Evolutionary conservation across 306 rosid species (phyloP).

Genomic region (Dicorynia guianensis): DNA sequence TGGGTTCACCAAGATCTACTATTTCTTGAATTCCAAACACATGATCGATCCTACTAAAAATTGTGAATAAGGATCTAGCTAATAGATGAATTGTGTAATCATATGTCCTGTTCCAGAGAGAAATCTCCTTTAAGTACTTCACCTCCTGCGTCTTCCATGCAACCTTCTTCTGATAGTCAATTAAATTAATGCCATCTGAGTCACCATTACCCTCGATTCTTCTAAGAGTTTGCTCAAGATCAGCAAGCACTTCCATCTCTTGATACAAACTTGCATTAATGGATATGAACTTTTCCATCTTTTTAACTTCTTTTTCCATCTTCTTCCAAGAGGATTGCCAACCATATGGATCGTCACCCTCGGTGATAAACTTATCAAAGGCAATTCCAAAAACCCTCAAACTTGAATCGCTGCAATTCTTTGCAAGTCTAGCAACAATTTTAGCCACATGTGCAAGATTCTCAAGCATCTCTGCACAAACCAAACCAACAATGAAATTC

Average conservation of each 20-base stretch:
- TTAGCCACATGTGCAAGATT: slow-evolving; percentile 74
- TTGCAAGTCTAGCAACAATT: slow-evolving; percentile 83
- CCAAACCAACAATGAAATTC: slow-evolving; percentile 59
- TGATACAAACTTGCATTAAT: slow-evolving; percentile 84
- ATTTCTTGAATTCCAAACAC: slow-evolving; percentile 74
- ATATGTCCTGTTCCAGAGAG: slow-evolving; percentile 87
- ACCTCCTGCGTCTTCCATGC: slow-evolving; percentile 82
- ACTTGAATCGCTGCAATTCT: slow-evolving; percentile 78
- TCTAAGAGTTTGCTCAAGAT: slow-evolving; percentile 81
- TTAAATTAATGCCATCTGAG: slow-evolving; percentile 53
- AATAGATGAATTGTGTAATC: slow-evolving; percentile 74
- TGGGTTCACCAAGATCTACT: slow-evolving; percentile 47
- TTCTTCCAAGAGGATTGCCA: slow-evolving; percentile 77
- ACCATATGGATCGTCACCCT: slow-evolving; percentile 67
- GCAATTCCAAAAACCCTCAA: slow-evolving; percentile 69
- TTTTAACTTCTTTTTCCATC: slow-evolving; percentile 88
- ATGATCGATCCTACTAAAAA: slow-evolving; percentile 72
- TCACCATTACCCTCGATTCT: slow-evolving; percentile 78
- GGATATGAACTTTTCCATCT: slow-evolving; percentile 84
- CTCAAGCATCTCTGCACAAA: slow-evolving; percentile 78
- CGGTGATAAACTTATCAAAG: slow-evolving; percentile 60
- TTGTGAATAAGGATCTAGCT: slow-evolving; percentile 83
- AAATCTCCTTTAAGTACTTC: slow-evolving; percentile 68
- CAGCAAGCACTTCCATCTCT: slow-evolving; percentile 91
- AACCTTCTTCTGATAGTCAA: slow-evolving; percentile 83